Percentiles rank a stretch among this genome's conserved stretches.
These are phyloP conservation scores for Vanderwaltozyma polyspora DNA, from an alignment of 805 yeast genomes.

Conservation along the genomic window DNA sequence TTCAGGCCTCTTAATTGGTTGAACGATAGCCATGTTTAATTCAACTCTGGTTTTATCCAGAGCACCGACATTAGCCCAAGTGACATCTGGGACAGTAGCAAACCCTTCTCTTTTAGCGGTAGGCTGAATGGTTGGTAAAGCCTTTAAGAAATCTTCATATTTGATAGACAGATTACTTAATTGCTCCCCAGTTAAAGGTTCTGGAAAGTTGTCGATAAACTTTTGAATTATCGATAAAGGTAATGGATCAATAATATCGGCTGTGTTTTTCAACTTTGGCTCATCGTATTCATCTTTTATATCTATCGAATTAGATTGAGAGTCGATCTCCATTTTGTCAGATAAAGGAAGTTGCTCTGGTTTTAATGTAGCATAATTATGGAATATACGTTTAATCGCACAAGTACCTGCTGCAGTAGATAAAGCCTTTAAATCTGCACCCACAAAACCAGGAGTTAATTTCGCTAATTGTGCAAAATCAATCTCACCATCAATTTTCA, in stretches of 20 bases:
- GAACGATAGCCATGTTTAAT: conserved; percentile 93
- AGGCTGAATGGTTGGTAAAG: conserved; percentile 90
- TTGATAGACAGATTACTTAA: conserved; percentile 65
- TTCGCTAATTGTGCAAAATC: conserved; percentile 71
- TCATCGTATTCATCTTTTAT: conserved; percentile 5
- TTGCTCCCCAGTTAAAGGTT: conserved; percentile 66
- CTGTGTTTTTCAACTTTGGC: conserved; percentile 23
- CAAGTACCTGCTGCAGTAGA: conserved; percentile 92
- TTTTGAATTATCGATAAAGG: conserved; percentile 57
- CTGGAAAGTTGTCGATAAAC: conserved; percentile 65
- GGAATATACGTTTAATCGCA: conserved; percentile 86
- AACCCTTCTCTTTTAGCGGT: conserved; percentile 97
- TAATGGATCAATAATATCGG: conserved; percentile 26
- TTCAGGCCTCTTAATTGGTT: conserved; percentile 89
- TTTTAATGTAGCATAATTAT: conserved; percentile 29
- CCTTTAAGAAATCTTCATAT: conserved; percentile 68
- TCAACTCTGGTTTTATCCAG: conserved; percentile 70
- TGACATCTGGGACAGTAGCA: conserved; percentile 95
- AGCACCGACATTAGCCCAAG: conserved; percentile 95
- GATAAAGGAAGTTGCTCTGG: neutral
- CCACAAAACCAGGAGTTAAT: conserved; percentile 94
- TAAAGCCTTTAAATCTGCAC: conserved; percentile 90
- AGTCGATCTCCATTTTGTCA: conserved; percentile 25
- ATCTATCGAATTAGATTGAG: neutral
- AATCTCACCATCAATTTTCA: conserved; percentile 59